These are phyloP conservation scores for Sarocladiaceae sp. DNA, from an alignment of 2,329 filamentous ascomycete genomes.

Conservation along the genomic window DNA sequence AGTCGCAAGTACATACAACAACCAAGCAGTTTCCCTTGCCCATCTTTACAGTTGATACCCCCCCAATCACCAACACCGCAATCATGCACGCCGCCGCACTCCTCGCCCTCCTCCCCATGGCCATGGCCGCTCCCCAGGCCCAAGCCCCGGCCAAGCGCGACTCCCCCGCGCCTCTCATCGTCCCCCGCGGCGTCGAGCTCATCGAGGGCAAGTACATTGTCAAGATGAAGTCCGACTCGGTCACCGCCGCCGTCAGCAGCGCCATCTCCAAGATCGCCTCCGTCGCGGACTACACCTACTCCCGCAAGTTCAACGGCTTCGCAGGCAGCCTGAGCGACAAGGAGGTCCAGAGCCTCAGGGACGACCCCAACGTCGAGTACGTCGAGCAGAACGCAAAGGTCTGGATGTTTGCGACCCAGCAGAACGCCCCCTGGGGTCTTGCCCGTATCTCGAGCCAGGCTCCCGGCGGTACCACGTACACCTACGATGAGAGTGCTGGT, in stretches of 20 bases:
- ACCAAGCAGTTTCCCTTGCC: neutral
- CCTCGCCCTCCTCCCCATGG: constrained; percentile 25
- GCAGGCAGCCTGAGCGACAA: constrained; percentile 15
- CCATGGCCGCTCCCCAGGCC: constrained; percentile 21
- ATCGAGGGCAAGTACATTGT: constrained; percentile 22
- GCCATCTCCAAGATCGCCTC: constrained; percentile 14
- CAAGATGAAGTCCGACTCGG: constrained; percentile 16
- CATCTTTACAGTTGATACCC: neutral
- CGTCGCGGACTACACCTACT: constrained; percentile 18
- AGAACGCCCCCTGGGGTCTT: constrained; percentile 30
- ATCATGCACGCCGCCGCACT: constrained; percentile 27
- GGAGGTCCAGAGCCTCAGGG: constrained; percentile 15
- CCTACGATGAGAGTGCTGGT: constrained; percentile 28
- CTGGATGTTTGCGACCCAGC: constrained; percentile 22
- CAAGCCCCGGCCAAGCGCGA: constrained; percentile 19
- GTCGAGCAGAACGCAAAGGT: constrained; percentile 30
- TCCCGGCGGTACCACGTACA: constrained; percentile 20
- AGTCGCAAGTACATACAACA: too few species aligned
- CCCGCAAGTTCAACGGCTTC: constrained; percentile 17
- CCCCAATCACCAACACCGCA: neutral
- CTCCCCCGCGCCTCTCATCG: constrained; percentile 27
- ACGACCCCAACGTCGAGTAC: constrained; percentile 24
- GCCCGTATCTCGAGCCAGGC: constrained; percentile 25
- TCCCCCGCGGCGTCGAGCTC: constrained; percentile 20
- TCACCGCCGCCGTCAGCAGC: constrained; percentile 11